Percentiles rank a stretch among this genome's conserved stretches.
These are phyloP conservation scores for Populus nigra DNA, from an alignment of 345 rosid species.

Conservation along the genomic window DNA sequence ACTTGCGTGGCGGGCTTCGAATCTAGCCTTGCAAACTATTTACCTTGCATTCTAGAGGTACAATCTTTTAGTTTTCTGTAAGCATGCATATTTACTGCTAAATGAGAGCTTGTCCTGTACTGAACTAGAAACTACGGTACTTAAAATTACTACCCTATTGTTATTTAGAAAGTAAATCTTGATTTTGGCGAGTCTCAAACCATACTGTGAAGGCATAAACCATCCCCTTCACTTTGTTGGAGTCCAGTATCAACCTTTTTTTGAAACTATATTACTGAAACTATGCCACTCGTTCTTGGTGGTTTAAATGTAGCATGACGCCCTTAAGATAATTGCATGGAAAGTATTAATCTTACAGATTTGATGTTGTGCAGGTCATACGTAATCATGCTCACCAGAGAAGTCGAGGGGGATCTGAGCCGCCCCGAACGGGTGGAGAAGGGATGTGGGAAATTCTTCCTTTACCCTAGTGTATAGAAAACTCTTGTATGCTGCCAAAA, in stretches of 20 bases:
- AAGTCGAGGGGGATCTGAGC: slow-evolving; percentile 50
- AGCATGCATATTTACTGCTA: background rate
- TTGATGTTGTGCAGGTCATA: slow-evolving; percentile 57
- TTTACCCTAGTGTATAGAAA: slow-evolving; percentile 31
- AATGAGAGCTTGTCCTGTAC: background rate
- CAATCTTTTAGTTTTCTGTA: background rate
- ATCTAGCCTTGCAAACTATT: slow-evolving; percentile 77
- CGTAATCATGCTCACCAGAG: slow-evolving; percentile 65
- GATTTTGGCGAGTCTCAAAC: background rate
- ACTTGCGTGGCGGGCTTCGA: slow-evolving; percentile 78
- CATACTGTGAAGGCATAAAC: background rate
- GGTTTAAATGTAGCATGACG: background rate
- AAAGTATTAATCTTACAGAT: background rate
- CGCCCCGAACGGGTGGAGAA: slow-evolving; percentile 45
- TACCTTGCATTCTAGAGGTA: slow-evolving; percentile 86
- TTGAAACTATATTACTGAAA: background rate
- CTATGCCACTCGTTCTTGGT: background rate
- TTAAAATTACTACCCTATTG: background rate
- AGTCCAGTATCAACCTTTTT: background rate
- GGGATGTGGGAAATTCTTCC: slow-evolving; percentile 53
- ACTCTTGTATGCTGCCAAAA: slow-evolving; percentile 26
- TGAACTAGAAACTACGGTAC: background rate
- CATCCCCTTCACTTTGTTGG: background rate
- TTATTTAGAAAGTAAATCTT: background rate
- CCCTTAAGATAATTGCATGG: background rate